These are phyloP conservation scores for Ichthyophthirius multifiliis DNA, from an alignment of 169 alveolate species.

Conservation along the genomic window DNA sequence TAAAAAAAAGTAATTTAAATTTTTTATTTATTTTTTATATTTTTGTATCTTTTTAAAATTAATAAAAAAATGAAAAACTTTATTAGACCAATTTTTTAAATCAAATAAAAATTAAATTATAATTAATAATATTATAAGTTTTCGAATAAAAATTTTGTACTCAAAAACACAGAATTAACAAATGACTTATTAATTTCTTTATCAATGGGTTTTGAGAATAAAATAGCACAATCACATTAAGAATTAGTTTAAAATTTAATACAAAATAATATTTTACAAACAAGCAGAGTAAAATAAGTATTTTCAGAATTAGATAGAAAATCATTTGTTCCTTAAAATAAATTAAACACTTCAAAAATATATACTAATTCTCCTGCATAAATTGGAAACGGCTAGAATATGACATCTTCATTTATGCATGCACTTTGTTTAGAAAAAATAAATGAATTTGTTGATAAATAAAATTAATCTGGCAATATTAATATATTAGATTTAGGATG, in stretches of 20 bases:
- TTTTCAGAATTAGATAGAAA: not conserved
- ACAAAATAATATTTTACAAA: not conserved
- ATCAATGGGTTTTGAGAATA: slow-evolving; percentile 3
- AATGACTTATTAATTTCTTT: not conserved
- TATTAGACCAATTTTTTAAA: no score
- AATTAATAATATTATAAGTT: no score
- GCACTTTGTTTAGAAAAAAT: not conserved
- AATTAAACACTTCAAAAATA: not conserved
- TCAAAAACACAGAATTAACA: not conserved
- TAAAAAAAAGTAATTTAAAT: no score
- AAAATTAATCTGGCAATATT: not conserved
- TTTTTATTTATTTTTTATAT: no score
- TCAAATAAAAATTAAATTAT: no score
- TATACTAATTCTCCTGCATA: not conserved
- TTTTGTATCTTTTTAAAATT: no score
- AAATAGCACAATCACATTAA: not conserved
- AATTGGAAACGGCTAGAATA: not conserved
- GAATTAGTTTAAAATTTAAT: not conserved
- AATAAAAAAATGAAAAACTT: no score
- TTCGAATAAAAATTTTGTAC: not conserved
- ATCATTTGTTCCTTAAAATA: not conserved
- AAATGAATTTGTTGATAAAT: not conserved
- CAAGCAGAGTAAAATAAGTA: not conserved
- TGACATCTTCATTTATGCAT: slow-evolving; percentile 1
- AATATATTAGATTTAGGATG: not conserved